These are phyloP conservation scores for Suillus ampliporus DNA, from an alignment of 768 basidiomycete species.

Conservation along the genomic window DNA sequence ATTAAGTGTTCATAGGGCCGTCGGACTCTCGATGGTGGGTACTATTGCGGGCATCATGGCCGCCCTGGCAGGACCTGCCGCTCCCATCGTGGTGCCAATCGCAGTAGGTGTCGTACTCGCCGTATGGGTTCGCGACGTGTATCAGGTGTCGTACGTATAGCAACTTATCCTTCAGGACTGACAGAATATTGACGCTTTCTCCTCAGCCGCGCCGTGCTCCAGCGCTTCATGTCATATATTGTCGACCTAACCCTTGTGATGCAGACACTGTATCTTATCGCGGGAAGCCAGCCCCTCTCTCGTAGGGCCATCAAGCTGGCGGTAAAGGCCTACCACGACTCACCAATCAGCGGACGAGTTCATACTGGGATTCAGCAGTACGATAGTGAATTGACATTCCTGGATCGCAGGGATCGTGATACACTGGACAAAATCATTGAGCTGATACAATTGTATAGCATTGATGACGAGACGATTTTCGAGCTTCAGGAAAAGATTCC, in stretches of 20 bases:
- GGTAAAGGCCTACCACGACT: too few relatives aligned
- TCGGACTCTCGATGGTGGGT: not conserved
- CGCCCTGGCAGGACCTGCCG: not conserved
- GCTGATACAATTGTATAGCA: too few relatives aligned
- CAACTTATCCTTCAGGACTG: not conserved
- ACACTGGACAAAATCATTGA: too few relatives aligned
- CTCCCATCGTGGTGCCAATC: not conserved
- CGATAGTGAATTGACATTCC: too few relatives aligned
- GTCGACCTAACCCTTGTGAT: slow-evolving; percentile 30
- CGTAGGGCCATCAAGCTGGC: too few relatives aligned
- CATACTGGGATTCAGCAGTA: too few relatives aligned
- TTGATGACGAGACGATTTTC: too few relatives aligned
- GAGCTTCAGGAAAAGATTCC: too few relatives aligned
- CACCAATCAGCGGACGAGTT: too few relatives aligned
- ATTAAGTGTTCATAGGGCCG: not conserved
- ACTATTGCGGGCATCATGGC: not conserved
- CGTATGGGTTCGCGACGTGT: slow-evolving; percentile 2
- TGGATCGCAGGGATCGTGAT: too few relatives aligned
- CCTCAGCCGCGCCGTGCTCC: slow-evolving; percentile 12
- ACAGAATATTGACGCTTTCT: not conserved
- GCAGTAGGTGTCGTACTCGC: not conserved
- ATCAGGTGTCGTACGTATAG: not conserved
- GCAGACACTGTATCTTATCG: slow-evolving; percentile 22
- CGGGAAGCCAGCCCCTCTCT: not conserved
- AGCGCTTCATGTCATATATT: slow-evolving; percentile 32